Percentiles rank a stretch among this genome's conserved stretches.
Evolutionary conservation across 2,329 filamentous ascomycete species (phyloP).

Genomic region (Lecanosticta acicola): DNA sequence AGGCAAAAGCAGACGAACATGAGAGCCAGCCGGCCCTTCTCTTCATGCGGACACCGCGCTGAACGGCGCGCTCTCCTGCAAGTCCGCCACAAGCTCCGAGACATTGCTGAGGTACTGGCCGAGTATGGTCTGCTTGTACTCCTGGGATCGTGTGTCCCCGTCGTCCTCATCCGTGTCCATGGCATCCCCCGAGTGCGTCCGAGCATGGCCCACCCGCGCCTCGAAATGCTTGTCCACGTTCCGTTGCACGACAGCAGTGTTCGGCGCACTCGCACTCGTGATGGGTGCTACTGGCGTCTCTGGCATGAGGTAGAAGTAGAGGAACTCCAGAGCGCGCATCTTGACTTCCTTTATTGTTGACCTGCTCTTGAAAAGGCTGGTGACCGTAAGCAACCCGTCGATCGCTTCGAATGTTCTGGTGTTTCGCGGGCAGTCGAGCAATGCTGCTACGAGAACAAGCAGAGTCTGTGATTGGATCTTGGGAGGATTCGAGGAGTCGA

Average conservation of each 20-base stretch:
- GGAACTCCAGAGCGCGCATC: constrained; percentile 90
- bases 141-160: constrained; percentile 56
- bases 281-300: constrained; percentile 53
- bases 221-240: constrained; percentile 20
- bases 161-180: constrained; percentile 33
- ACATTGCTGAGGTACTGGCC: constrained; percentile 75
- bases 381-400: constrained; percentile 86
- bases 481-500: constrained; percentile 83
- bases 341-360: constrained; percentile 84
- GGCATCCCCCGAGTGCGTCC: constrained; percentile 32
- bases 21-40: too few species aligned
- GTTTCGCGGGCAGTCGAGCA: constrained; percentile 80
- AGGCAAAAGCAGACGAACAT: too few species aligned
- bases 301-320: constrained; percentile 98
- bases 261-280: constrained; percentile 22
- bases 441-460: constrained; percentile 80
- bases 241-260: constrained; percentile 25
- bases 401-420: constrained; percentile 87
- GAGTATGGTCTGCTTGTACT: constrained; percentile 75
- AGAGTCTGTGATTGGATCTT: constrained; percentile 87
- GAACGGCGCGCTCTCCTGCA: constrained; percentile 72
- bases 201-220: constrained; percentile 20
- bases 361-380: constrained; percentile 85
- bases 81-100: constrained; percentile 72
- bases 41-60: too few species aligned